Base-by-base conservation (phyloP, 345 rosid genomes). In the Cochlearia excelsa region DNA sequence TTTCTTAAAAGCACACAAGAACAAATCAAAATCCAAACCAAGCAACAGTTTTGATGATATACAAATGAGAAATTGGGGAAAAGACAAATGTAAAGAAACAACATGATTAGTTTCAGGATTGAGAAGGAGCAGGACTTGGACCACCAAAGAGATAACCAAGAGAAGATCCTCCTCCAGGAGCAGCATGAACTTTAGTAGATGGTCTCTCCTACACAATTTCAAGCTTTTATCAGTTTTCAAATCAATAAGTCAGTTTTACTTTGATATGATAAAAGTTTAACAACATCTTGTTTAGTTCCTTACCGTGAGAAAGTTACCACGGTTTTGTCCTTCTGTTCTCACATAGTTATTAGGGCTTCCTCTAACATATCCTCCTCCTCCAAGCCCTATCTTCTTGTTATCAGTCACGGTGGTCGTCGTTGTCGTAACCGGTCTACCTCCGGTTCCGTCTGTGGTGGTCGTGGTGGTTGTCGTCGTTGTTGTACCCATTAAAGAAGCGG, bases 251-350 rank as follows among this genome's bases (percentile, higher is more conserved):
- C 45, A 34, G 1, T 45, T 16, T 45, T 16, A 16, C 41, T 26
- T 8, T 30, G 0, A 55, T 49, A 30, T 61, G 3, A 40, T 38
- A 30, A 27, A 16, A 16, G 23, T 16, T 16, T 16, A 16, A 16
- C 5, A 37, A 37, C 7, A 37, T 37, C 7, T 37, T 37, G 40
- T 4, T 16, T 16, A 9, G 1, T 9, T 6, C 7, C 64, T 50
- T 82, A 82, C 93, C 54, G 86, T 91, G 69, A 91, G 77, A 51
- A 88, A 88, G 81, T 91, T 91, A 59, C 95, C 81, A 60, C 82
- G 68, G 63, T 91, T 91, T 80, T 79, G 96, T 8, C 94, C 92
- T 54, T 88, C 91, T 43, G 95, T 79, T 9, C 94, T 83, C 51
- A 78, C 75, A 68, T 90, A 85, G 57, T 87, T 87, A 71, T 90